Evolutionary conservation across 1,284 basidiomycete genomes (phyloP).

Genomic region (Lentinula novae-zelandiae): DNA sequence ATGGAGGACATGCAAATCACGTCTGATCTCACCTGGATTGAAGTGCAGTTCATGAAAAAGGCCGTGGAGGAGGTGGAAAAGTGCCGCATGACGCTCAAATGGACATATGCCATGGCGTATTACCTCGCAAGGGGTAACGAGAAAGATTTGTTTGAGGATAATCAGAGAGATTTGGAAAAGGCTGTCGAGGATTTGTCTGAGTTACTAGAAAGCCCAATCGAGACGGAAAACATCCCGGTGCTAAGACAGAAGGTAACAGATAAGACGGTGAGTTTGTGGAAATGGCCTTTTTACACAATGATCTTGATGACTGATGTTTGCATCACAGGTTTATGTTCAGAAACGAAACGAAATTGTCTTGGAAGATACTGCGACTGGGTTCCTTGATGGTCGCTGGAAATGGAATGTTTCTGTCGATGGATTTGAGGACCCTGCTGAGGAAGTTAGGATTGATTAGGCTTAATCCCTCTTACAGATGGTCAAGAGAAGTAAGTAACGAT

Average conservation of each 20-base stretch:
- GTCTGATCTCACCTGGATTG: conserved; percentile 93
- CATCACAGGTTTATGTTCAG: conserved; percentile 82
- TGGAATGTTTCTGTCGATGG: conserved; percentile 71
- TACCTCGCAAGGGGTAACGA: conserved; percentile 86
- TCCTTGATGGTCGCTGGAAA: conserved; percentile 81
- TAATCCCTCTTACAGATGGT: too few relatives aligned
- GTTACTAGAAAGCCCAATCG: conserved; percentile 87
- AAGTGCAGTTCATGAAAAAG: conserved; percentile 98
- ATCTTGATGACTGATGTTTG: neutral
- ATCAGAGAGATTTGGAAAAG: conserved; percentile 91
- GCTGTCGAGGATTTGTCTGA: conserved; percentile 96
- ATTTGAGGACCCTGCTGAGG: conserved; percentile 34
- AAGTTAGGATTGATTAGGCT: neutral
- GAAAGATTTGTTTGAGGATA: conserved; percentile 97
- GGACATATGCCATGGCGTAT: conserved; percentile 99
- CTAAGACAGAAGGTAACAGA: conserved; percentile 93
- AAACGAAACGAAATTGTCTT: conserved; percentile 94
- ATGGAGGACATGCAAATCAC: conserved; percentile 99
- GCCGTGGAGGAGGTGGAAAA: conserved; percentile 90
- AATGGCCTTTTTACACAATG: neutral
- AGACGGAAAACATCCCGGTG: conserved; percentile 77
- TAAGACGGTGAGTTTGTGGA: conserved; percentile 65
- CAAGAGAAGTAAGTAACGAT: neutral
- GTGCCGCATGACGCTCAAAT: conserved; percentile 95
- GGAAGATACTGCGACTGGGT: conserved; percentile 91